phyloP scores from a whole-genome alignment of 495 filamentous ascomycete genomes.

The Beverwykella pulmonaria region DNA sequence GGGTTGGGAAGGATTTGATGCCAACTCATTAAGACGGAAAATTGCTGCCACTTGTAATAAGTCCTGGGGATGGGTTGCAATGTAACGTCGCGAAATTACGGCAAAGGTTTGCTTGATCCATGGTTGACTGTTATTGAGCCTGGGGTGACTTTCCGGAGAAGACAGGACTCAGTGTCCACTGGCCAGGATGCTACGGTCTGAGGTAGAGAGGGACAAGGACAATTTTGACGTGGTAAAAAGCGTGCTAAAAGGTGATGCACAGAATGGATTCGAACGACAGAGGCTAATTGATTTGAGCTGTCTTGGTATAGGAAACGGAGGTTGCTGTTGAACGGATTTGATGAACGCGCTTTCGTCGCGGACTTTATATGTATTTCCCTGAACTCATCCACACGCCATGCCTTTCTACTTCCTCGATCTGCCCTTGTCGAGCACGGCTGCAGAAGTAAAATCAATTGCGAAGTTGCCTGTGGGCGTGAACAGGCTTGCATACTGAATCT shows the following conservation, averaged over 20 bases:
- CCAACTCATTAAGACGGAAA: no score
- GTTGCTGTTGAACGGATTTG: conserved; percentile 10
- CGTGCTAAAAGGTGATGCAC: conserved; percentile 8
- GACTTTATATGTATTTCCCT: conserved; percentile 10
- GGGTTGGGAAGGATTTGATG: no score
- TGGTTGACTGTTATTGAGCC: no score
- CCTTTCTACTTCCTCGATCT: conserved; percentile 2
- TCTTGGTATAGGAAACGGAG: conserved; percentile 8
- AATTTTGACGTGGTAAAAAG: conserved; percentile 6
- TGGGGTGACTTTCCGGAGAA: no score
- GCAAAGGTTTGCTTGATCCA: no score
- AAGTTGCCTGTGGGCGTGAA: not conserved
- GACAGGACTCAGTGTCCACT: no score
- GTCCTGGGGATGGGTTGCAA: no score
- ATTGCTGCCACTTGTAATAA: no score
- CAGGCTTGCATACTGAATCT: no score
- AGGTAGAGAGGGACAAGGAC: conserved; percentile 9
- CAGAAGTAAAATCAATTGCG: not conserved
- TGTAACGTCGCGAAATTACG: no score
- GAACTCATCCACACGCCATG: conserved; percentile 8
- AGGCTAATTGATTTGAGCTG: conserved; percentile 8
- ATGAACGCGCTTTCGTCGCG: conserved; percentile 2
- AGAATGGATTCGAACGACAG: conserved; percentile 1
- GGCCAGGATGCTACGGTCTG: no score
- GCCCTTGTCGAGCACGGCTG: conserved; percentile 3